Evolutionary conservation across 179 eudicot genomes (phyloP), one percentile per base, ranked within the genome.

Genomic region (Beta lomatogona): DNA sequence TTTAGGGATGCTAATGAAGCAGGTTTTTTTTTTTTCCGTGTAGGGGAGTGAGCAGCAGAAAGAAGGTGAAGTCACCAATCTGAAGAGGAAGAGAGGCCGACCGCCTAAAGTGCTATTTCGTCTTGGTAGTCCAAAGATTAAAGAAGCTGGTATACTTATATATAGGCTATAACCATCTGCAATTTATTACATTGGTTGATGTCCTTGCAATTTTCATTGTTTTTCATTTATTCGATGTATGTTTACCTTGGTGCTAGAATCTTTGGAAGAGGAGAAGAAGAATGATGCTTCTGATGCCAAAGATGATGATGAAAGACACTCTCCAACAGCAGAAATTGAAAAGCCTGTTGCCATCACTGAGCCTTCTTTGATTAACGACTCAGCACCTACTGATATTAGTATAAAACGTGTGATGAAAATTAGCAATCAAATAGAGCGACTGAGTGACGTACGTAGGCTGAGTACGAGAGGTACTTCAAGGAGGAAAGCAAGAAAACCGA

Each of bases 41-140:
- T 67, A 85, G 87, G 85, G 57, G 67, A 80, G 61, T 76, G 84
- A 71, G 81, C 73, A 73, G 21, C 87, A 82, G 50, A 80, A 81
- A 76, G 85, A 82, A 72, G 79, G 78, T 36, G 77, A 82, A 84
- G 83, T 66, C 28, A 79, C 79, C 64, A 80, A 57, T 79, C 85
- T 78, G 66, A 88, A 84, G 77, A 84, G 87, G 79, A 88, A 84
- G 86, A 84, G 87, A 82, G 87, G 87, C 63, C 83, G 90, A 73
- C 90, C 90, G 25, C 84, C 82, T 45, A 87, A 87, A 82, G 78
- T 79, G 60, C 70, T 79, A 15, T 79, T 71, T 14, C 81, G 41
- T 28, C 64, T 36, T 83, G 85, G 78, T 64, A 73, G 83, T 82
- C 69, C 78, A 74, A 80, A 52, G 36, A 22, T 63, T 45, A 70